Evolutionary conservation across 140 eudicot species (phyloP).

Genomic region (Senecio squalidus): DNA sequence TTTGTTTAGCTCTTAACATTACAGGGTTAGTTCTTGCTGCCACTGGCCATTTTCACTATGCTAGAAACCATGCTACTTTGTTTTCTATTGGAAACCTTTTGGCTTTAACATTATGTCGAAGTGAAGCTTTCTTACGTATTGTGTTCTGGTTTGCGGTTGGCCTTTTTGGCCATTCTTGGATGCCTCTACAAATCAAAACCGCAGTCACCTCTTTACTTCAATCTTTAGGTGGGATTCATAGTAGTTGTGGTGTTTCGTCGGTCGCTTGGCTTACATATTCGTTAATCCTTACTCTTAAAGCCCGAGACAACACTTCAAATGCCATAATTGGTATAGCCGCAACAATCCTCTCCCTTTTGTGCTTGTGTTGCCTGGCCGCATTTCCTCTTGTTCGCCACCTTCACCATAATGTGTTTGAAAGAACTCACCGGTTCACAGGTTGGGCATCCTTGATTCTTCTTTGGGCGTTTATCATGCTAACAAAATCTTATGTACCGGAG

Average conservation of each 20-base stretch:
- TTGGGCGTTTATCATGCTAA: conserved; percentile 59
- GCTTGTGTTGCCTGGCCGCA: conserved; percentile 50
- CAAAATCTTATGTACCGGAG: conserved; percentile 40
- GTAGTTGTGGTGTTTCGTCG: conserved; percentile 70
- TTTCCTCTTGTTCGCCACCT: conserved; percentile 82
- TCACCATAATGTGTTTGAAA: conserved; percentile 70
- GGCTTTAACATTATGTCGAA: conserved; percentile 61
- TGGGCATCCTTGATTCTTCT: conserved; percentile 57
- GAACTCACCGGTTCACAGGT: conserved; percentile 68
- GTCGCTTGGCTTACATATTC: conserved; percentile 71
- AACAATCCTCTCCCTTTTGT: conserved; percentile 49
- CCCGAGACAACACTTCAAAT: conserved; percentile 44
- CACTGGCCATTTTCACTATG: conserved; percentile 47
- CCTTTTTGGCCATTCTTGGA: conserved; percentile 55
- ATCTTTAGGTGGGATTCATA: conserved; percentile 80
- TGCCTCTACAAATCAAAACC: conserved; percentile 57
- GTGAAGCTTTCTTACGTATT: conserved; percentile 53
- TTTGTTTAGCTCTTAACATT: conserved; percentile 45
- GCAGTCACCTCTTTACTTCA: conserved; percentile 55
- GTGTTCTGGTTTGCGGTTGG: conserved; percentile 64
- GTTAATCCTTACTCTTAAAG: conserved; percentile 49
- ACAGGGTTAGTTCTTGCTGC: conserved; percentile 54
- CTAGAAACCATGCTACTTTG: conserved; percentile 48
- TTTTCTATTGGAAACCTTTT: conserved; percentile 64
- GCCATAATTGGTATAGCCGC: conserved; percentile 51